Percentiles rank a stretch among this genome's conserved stretches.
Evolutionary conservation across 164 flowering plant genomes (phyloP).

Genomic region (Dillenia suffruticosa): DNA sequence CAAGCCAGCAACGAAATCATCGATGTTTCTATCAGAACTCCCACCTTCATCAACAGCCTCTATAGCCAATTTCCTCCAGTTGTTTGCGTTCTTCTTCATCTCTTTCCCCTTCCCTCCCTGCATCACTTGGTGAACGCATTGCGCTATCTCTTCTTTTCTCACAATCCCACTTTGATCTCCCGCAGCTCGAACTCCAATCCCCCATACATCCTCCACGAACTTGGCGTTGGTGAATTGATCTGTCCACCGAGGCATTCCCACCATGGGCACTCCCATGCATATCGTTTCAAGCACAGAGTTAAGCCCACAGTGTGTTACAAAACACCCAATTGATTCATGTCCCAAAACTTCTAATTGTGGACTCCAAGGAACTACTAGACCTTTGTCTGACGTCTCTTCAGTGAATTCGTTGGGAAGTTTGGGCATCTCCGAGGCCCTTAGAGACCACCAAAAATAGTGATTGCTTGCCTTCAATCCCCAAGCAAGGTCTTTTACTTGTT

Average conservation of each 20-base stretch:
- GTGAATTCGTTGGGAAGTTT: conserved; percentile 22
- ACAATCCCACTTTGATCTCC: conserved; percentile 19
- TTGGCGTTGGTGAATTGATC: conserved; percentile 50
- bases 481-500: conserved; percentile 31
- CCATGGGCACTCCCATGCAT: conserved; percentile 48
- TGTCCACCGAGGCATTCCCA: conserved; percentile 46
- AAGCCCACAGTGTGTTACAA: conserved; percentile 58
- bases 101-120: conserved; percentile 26
- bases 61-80: conserved; percentile 40
- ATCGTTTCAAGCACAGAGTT: conserved; percentile 48
- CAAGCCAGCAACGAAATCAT: conserved; percentile 24
- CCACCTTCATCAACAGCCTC: conserved; percentile 41
- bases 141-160: conserved; percentile 17
- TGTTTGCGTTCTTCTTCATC: conserved; percentile 18
- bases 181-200: conserved; percentile 28
- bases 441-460: conserved; percentile 19
- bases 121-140: conserved; percentile 24
- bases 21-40: conserved; percentile 40
- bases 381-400: conserved; percentile 17
- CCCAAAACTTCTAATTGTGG: conserved; percentile 33
- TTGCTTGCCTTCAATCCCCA: conserved; percentile 17
- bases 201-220: conserved; percentile 43
- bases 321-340: conserved; percentile 37
- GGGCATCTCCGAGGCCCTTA: conserved; percentile 19
- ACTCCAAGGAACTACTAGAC: conserved; percentile 40